These are phyloP conservation scores for Pestalotiopsis sp. DNA, from an alignment of 2,329 filamentous ascomycete genomes.

Conservation along the genomic window DNA sequence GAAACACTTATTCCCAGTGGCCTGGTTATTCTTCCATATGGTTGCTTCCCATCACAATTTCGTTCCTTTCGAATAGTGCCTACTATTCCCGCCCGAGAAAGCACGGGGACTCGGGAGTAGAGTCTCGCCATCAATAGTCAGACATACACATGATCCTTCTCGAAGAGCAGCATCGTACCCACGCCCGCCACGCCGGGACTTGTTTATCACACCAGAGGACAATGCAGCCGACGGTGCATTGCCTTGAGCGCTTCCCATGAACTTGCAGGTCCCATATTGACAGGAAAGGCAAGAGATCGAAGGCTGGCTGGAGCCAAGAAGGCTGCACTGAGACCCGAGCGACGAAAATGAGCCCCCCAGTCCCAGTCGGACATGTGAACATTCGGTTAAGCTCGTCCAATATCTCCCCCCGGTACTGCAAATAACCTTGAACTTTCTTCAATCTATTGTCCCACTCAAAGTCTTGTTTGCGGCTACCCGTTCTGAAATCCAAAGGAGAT, in stretches of 20 bases:
- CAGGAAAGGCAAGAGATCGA: background rate
- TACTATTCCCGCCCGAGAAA: background rate
- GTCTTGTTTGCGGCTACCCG: background rate
- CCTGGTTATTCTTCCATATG: background rate
- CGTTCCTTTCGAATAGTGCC: background rate
- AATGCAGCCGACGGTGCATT: background rate
- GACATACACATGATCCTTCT: background rate
- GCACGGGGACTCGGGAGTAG: too few species aligned
- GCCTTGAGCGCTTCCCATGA: background rate
- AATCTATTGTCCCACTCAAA: background rate
- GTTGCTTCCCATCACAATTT: background rate
- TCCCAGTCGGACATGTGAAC: background rate
- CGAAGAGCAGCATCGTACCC: background rate
- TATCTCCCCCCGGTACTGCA: background rate
- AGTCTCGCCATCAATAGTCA: background rate
- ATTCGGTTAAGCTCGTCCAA: background rate
- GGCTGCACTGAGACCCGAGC: background rate
- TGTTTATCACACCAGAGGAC: background rate
- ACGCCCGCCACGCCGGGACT: background rate
- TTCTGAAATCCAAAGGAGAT: background rate
- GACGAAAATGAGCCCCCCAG: background rate
- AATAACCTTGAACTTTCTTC: background rate
- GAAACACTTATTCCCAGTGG: conserved; percentile 1
- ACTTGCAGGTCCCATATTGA: background rate
- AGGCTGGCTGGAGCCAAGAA: background rate